phyloP scores from a whole-genome alignment of 2,329 filamentous ascomycete genomes.

The Emergomyces africanus region DNA sequence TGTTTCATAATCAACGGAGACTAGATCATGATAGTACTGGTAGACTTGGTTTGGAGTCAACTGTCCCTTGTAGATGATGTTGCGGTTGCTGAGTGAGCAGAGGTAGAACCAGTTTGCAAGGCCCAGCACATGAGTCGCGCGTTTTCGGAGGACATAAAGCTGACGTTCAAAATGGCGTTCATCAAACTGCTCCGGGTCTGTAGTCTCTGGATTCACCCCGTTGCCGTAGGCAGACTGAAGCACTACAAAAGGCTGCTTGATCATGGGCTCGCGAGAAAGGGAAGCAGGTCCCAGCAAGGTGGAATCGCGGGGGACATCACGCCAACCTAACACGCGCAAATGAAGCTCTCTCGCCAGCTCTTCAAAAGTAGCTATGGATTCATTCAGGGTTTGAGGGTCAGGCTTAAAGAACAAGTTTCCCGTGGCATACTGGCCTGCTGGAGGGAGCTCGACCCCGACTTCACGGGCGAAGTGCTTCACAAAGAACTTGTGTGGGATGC shows the following conservation, averaged over 20 bases:
- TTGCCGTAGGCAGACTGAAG: constrained; percentile 71
- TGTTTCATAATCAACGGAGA: constrained; percentile 93
- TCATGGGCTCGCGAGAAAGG: constrained; percentile 84
- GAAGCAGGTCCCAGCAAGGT: constrained; percentile 85
- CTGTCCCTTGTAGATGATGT: constrained; percentile 98
- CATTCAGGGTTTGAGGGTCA: constrained; percentile 74
- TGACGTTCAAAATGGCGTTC: constrained; percentile 81
- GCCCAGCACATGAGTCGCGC: constrained; percentile 85
- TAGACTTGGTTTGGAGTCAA: constrained; percentile 91
- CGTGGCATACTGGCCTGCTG: constrained; percentile 85
- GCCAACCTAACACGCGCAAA: constrained; percentile 87
- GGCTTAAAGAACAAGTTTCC: constrained; percentile 99
- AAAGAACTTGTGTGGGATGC: constrained; percentile 96
- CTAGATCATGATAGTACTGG: constrained; percentile 93
- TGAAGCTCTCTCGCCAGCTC: constrained; percentile 80
- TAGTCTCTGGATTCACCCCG: constrained; percentile 63
- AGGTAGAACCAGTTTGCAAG: constrained; percentile 99
- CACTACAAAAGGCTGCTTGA: constrained; percentile 91
- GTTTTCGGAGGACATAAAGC: constrained; percentile 88
- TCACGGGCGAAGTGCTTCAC: constrained; percentile 95
- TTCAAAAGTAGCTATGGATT: constrained; percentile 88
- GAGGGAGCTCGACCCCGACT: constrained; percentile 74
- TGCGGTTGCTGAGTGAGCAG: constrained; percentile 92
- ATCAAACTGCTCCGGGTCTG: constrained; percentile 70
- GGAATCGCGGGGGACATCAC: constrained; percentile 88